phyloP scores from a whole-genome alignment of 2,329 filamentous ascomycete genomes.

The Fusarium caatingaense region DNA sequence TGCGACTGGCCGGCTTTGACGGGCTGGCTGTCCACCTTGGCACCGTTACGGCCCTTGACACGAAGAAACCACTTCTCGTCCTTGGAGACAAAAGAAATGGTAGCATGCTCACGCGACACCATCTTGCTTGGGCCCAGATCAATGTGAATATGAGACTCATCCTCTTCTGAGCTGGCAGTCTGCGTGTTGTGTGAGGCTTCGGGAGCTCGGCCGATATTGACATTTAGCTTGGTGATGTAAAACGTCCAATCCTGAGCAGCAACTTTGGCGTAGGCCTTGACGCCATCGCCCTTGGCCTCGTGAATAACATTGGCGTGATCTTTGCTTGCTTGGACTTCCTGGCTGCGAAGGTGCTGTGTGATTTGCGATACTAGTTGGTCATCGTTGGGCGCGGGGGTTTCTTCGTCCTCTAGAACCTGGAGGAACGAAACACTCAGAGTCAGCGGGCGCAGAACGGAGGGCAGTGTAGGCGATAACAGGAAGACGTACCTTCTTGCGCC shows the following conservation, averaged over 20 bases:
- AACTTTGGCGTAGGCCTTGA: conserved; percentile 84
- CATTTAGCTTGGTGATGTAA: conserved; percentile 79
- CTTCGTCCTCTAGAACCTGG: conserved; percentile 54
- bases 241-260: conserved; percentile 86
- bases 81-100: conserved; percentile 77
- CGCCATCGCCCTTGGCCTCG: conserved; percentile 69
- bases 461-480: not conserved
- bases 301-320: conserved; percentile 74
- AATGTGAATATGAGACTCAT: conserved; percentile 75
- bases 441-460: conserved; percentile 20
- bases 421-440: conserved; percentile 7
- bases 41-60: conserved; percentile 91
- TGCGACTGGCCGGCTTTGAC: conserved; percentile 75
- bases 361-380: conserved; percentile 68
- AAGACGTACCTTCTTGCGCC: conserved; percentile 68
- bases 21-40: conserved; percentile 81
- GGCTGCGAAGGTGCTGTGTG: conserved; percentile 62
- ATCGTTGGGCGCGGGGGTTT: conserved; percentile 60
- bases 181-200: conserved; percentile 57
- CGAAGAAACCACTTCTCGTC: conserved; percentile 82
- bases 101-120: conserved; percentile 80
- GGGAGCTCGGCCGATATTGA: conserved; percentile 79
- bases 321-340: conserved; percentile 67
- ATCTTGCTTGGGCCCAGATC: conserved; percentile 88
- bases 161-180: conserved; percentile 58